A percentile compares a stretch with the other conserved stretches of the same genome.
Conservation (phyloP, 257 asterid species). For the Solanum rostratum region DNA sequence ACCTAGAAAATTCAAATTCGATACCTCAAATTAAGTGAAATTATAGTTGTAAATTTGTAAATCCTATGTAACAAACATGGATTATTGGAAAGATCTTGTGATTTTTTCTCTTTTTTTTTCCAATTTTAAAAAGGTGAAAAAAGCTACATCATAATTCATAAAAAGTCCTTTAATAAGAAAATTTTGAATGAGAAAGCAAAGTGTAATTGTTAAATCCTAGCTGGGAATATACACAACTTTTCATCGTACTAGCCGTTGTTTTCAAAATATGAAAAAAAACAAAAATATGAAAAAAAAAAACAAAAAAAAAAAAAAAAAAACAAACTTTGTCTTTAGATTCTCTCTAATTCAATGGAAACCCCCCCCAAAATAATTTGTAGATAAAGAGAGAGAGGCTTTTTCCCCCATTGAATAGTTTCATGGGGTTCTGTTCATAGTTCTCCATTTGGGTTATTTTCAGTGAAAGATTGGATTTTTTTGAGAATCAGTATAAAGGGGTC, state of each 20-base stretch:
- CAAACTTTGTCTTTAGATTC: neutral
- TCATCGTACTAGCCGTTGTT: slow-evolving; percentile 62
- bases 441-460: neutral
- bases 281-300: neutral
- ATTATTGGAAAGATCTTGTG: neutral
- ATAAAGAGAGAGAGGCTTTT: neutral
- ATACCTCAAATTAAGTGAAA: neutral
- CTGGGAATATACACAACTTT: slow-evolving; percentile 16
- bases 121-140: neutral
- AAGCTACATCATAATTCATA: neutral
- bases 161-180: neutral
- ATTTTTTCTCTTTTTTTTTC: neutral
- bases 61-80: neutral
- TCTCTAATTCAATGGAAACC: neutral
- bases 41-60: no score
- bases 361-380: neutral
- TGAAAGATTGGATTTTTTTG: neutral
- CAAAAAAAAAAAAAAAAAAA: neutral
- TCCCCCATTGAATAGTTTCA: slow-evolving; percentile 1
- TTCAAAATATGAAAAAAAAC: slow-evolving; percentile 24
- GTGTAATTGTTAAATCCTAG: slow-evolving; percentile 17
- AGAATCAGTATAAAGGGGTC: neutral
- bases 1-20: no score
- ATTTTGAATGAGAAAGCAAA: neutral
- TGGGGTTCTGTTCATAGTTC: slow-evolving; percentile 2